phyloP scores from a whole-genome alignment of 768 basidiomycete genomes.

The Cytidiella melzeri region DNA sequence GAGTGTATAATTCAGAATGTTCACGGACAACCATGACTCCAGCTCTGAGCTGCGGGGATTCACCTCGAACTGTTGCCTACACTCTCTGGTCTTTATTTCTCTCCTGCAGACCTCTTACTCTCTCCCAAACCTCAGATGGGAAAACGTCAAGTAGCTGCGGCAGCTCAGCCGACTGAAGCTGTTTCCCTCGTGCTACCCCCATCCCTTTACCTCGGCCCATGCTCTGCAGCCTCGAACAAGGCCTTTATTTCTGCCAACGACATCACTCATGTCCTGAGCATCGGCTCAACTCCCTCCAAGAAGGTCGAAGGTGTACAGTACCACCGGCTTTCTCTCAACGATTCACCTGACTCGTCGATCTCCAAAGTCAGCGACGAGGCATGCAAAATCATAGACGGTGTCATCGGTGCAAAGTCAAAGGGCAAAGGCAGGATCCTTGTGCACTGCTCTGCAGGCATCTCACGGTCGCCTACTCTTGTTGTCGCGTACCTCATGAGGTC shows the following conservation, averaged over 20 bases:
- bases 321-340: constrained; percentile 33
- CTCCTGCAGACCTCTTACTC: too few species aligned
- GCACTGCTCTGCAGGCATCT: constrained; percentile 30
- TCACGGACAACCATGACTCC: too few species aligned
- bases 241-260: constrained; percentile 28
- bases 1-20: too few species aligned
- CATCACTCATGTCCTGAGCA: constrained; percentile 37
- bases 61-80: too few species aligned
- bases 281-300: constrained; percentile 30
- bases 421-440: constrained; percentile 31
- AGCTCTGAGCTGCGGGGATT: too few species aligned
- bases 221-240: constrained; percentile 32
- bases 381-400: constrained; percentile 22
- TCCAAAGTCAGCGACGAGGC: constrained; percentile 10
- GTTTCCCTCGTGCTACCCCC: constrained; percentile 5
- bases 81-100: too few species aligned
- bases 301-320: constrained; percentile 29
- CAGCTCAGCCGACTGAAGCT: neutral
- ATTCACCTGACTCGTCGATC: constrained; percentile 28
- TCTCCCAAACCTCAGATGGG: too few species aligned
- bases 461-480: constrained; percentile 39
- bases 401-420: constrained; percentile 22
- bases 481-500: constrained; percentile 35
- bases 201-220: constrained; percentile 36
- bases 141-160: neutral